These are phyloP conservation scores for Phytomonas sp. DNA, from an alignment of 208 protist genomes.

Conservation along the genomic window DNA sequence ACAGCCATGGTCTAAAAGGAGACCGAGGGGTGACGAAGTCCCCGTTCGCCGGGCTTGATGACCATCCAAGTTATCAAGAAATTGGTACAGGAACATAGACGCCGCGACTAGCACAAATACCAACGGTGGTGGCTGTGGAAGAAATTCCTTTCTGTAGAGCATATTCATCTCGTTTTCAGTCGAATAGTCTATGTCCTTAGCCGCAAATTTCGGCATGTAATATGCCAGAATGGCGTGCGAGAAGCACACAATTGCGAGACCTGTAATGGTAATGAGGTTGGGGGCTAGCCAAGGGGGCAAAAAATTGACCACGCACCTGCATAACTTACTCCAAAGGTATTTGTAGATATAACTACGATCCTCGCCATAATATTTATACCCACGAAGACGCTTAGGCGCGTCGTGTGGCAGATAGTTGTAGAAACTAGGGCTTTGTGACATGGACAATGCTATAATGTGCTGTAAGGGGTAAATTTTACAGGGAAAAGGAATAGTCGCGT, in stretches of 20 bases:
- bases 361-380: constrained; percentile 61
- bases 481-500: neutral
- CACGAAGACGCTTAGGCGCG: constrained; percentile 24
- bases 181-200: constrained; percentile 19
- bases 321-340: constrained; percentile 64
- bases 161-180: constrained; percentile 13
- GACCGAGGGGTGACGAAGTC: constrained; percentile 87
- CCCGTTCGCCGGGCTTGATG: constrained; percentile 88
- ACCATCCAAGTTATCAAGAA: constrained; percentile 92
- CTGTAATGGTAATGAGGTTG: constrained; percentile 82
- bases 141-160: constrained; percentile 20
- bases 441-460: neutral
- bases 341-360: constrained; percentile 75
- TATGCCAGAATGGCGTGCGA: constrained; percentile 50
- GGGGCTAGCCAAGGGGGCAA: constrained; percentile 75
- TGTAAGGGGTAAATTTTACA: neutral
- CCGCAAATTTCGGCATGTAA: constrained; percentile 64
- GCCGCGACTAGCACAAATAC: constrained; percentile 59
- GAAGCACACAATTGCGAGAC: constrained; percentile 53
- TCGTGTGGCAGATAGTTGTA: constrained; percentile 42
- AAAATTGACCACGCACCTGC: constrained; percentile 22
- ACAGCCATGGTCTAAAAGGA: constrained; percentile 94
- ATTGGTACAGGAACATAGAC: constrained; percentile 67
- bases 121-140: constrained; percentile 39
- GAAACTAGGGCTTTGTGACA: neutral